Evolutionary conservation across 2,329 filamentous ascomycete species (phyloP), one percentile per base, ranked within the genome.

Genomic region (Curvularia sp.): DNA sequence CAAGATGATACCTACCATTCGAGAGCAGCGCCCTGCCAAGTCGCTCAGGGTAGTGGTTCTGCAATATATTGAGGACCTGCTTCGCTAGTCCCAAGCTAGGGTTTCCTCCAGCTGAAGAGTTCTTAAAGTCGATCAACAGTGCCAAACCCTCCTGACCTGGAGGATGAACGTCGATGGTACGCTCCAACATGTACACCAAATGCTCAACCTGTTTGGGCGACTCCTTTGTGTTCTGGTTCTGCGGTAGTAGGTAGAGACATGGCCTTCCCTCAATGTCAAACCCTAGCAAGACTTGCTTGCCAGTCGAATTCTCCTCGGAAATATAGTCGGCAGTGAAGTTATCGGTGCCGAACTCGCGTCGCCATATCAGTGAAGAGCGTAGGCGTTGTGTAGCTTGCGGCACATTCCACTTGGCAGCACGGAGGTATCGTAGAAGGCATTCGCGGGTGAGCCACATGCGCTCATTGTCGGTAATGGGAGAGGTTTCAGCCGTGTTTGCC

Each of bases 21-120:
- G 93, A 91, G 61, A 98, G 92, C 69, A 98, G 83, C 3, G 94
- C 93, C 69, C 90, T 87, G 46, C 95, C 95, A 30, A 99, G 81
- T 53, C 95, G 83, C 81, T 99, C 95, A 0, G 95, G 95, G 75
- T 98, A 98, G 80, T 99, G 93, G 65, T 90, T 93, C 80, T 99
- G 95, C 60, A 99, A 83, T 67, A 99, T 96, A 75, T 89, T 84
- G 68, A 99, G 80, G n/a, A 93, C 90, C 80, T 96, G 89, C 67
- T 90, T 87, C 5, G 90, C 92, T 73, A 91, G 89, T 28, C 85
- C 85, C 56, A 97, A 81, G 9, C 87, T 87, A 8, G 94, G 92
- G 71, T 93, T 92, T 69, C 89, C 86, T 54, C 91, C 87, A 58
- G 84, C 86, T 75, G 90, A 90, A 66, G 88, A 89, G 59, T 89